phyloP scores from a whole-genome alignment of 495 filamentous ascomycete genomes.

The Cladorrhinum samala region DNA sequence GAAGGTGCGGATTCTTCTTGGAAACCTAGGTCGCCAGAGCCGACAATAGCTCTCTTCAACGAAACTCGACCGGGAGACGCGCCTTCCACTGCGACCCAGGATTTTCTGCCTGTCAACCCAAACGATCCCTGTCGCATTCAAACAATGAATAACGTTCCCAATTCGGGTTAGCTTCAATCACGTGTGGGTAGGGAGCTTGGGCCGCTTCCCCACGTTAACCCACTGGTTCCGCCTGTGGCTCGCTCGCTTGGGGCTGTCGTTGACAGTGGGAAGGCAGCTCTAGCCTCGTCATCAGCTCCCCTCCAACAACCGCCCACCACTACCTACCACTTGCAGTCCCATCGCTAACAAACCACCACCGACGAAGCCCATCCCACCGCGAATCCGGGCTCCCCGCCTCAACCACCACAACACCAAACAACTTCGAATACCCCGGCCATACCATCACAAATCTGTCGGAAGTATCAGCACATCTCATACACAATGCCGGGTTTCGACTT shows the following conservation, averaged over 20 bases:
- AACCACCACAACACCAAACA: conserved; percentile 4
- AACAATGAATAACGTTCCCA: conserved; percentile 10
- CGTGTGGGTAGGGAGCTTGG: conserved; percentile 28
- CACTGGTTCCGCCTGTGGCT: conserved; percentile 12
- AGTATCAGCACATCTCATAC: neutral
- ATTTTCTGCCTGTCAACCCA: conserved; percentile 21
- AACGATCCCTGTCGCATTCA: conserved; percentile 6
- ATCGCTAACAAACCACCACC: conserved; percentile 3
- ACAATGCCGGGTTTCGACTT: conserved; percentile 98
- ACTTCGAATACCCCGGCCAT: neutral
- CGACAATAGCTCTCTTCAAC: neutral
- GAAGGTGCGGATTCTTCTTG: neutral
- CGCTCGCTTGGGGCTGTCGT: conserved; percentile 6
- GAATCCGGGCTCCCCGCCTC: neutral
- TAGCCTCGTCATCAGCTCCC: conserved; percentile 38
- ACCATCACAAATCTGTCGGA: neutral
- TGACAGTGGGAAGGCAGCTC: conserved; percentile 27
- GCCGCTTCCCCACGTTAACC: conserved; percentile 14
- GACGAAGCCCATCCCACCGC: neutral
- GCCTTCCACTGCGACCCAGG: conserved; percentile 16
- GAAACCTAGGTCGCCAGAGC: neutral
- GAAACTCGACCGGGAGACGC: conserved; percentile 10
- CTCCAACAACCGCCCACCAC: conserved; percentile 11
- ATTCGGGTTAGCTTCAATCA: conserved; percentile 14
- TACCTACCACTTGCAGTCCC: neutral